phyloP scores from a whole-genome alignment of 148 eudicot genomes.

The Diospyros kaki region DNA sequence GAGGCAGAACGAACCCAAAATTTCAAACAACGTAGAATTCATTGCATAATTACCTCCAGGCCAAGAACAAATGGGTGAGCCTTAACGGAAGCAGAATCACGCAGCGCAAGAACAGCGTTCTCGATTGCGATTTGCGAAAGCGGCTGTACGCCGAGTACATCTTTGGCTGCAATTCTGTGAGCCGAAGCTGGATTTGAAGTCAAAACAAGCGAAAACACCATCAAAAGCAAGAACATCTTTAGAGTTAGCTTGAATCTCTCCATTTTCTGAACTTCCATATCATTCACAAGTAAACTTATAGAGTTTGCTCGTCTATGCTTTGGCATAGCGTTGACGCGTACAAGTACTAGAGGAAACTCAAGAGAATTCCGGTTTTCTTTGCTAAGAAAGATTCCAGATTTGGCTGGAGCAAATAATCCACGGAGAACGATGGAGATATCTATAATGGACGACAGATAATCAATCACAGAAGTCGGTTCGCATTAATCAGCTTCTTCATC shows the following conservation, averaged over 20 bases:
- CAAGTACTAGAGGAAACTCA: too few species aligned
- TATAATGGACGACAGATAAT: too few species aligned
- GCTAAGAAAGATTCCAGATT: too few species aligned
- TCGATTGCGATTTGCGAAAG: slow-evolving; percentile 57
- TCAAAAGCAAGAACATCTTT: background rate
- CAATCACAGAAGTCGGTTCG: too few species aligned
- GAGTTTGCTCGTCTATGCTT: too few species aligned
- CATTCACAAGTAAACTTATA: background rate
- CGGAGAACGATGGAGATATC: too few species aligned
- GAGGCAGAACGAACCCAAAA: background rate
- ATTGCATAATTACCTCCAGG: background rate
- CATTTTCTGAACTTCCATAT: background rate
- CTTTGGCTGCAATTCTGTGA: background rate
- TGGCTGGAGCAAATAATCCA: too few species aligned
- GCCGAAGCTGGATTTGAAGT: background rate
- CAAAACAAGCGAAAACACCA: background rate
- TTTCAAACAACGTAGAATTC: background rate
- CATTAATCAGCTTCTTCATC: too few species aligned
- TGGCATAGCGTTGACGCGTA: too few species aligned
- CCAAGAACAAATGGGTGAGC: slow-evolving; percentile 48
- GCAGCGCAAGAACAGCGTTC: slow-evolving; percentile 26
- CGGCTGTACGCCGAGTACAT: slow-evolving; percentile 38
- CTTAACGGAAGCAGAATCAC: slow-evolving; percentile 29
- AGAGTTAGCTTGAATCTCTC: background rate
- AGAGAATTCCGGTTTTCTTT: too few species aligned